phyloP scores from a whole-genome alignment of 148 eudicot genomes.

The Silene uniflora region DNA sequence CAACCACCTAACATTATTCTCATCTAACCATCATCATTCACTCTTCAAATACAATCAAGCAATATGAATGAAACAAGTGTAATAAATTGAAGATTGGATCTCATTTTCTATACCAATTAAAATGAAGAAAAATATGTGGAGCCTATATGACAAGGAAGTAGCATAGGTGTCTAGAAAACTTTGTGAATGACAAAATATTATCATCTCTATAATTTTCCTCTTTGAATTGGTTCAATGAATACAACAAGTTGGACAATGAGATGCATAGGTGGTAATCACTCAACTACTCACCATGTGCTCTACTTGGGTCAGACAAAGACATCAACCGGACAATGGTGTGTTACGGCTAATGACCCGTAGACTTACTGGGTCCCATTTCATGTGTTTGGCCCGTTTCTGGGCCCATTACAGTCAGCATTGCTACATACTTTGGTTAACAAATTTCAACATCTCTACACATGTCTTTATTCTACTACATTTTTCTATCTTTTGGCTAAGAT shows the following conservation, averaged over 20 bases:
- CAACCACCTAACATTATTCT: background rate
- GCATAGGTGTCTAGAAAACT: background rate
- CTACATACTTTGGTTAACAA: background rate
- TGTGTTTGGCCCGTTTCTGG: conserved; percentile 21
- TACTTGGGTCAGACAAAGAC: conserved; percentile 15
- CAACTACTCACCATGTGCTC: conserved; percentile 24
- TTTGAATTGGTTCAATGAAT: conserved; percentile 16
- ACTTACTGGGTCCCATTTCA: conserved; percentile 6
- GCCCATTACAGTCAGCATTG: conserved; percentile 24
- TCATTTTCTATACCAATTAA: background rate
- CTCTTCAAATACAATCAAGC: background rate
- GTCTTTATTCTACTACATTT: too few species aligned
- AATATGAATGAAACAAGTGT: background rate
- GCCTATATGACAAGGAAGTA: background rate
- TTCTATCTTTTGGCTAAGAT: too few species aligned
- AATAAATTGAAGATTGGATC: background rate
- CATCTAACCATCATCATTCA: background rate
- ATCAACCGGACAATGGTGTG: conserved; percentile 10
- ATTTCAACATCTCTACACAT: too few species aligned
- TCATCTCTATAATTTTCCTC: background rate
- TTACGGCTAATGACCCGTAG: conserved; percentile 17
- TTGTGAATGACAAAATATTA: background rate
- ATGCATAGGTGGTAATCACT: background rate
- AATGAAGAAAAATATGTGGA: background rate
- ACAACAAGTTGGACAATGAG: background rate